Evolutionary conservation across 768 basidiomycete genomes (phyloP).

Genomic region (Macrocybe gigantea): DNA sequence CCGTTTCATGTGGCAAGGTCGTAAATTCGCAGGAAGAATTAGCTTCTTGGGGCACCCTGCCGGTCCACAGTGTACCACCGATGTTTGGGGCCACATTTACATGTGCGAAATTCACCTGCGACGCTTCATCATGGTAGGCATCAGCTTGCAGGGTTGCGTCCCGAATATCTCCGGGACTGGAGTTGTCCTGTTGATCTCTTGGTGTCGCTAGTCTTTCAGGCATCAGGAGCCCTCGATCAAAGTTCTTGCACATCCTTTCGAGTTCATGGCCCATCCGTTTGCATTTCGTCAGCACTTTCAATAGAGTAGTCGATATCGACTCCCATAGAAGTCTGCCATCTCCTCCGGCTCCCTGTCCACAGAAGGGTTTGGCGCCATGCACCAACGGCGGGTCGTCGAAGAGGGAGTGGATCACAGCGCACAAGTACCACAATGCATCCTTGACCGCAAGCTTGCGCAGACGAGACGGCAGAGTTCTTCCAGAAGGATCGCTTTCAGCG

Average conservation of each 20-base stretch:
- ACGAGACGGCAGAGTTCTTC: conserved; percentile 14
- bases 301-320: conserved; percentile 10
- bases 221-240: too few relatives aligned
- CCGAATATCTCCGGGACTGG: too few relatives aligned
- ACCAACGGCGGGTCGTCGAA: conserved; percentile 11
- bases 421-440: conserved; percentile 50
- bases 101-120: too few relatives aligned
- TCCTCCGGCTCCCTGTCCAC: background rate
- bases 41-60: too few relatives aligned
- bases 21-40: too few relatives aligned
- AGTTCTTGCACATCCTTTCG: background rate
- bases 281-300: conserved; percentile 10
- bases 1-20: too few relatives aligned
- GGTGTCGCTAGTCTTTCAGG: too few relatives aligned
- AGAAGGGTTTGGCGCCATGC: background rate
- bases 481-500: conserved; percentile 4
- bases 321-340: conserved; percentile 7
- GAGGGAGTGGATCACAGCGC: conserved; percentile 34
- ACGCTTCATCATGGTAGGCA: too few relatives aligned
- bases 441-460: conserved; percentile 36
- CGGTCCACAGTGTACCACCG: too few relatives aligned
- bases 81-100: too few relatives aligned
- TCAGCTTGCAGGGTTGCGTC: too few relatives aligned
- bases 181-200: too few relatives aligned
- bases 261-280: conserved; percentile 3